phyloP scores from a whole-genome alignment of 2,329 filamentous ascomycete genomes.

The Talaromyces amestolkiae region DNA sequence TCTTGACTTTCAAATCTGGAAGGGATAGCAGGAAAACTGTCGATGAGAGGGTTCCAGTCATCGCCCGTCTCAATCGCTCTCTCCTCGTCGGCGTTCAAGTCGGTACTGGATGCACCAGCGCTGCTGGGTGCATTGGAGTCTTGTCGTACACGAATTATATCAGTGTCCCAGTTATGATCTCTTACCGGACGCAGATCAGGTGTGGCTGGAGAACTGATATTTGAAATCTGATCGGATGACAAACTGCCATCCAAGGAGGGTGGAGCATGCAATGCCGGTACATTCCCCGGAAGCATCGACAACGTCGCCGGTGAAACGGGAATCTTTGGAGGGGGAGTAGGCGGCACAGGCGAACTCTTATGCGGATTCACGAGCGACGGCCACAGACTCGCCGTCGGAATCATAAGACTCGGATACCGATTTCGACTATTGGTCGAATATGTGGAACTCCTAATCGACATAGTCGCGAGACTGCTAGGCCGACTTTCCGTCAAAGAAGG shows the following conservation, averaged over 20 bases:
- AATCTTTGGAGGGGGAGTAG: conserved; percentile 56
- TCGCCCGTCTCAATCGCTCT: conserved; percentile 43
- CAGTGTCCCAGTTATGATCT: conserved; percentile 60
- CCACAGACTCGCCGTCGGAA: conserved; percentile 57
- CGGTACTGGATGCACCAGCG: conserved; percentile 26
- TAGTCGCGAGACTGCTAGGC: conserved; percentile 49
- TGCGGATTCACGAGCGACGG: conserved; percentile 55
- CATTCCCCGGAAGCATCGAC: conserved; percentile 66
- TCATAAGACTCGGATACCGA: conserved; percentile 58
- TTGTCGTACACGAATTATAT: conserved; percentile 34
- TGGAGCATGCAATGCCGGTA: conserved; percentile 74
- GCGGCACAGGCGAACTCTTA: conserved; percentile 47
- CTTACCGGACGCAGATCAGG: conserved; percentile 64
- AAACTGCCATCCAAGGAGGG: conserved; percentile 88
- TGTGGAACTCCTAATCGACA: conserved; percentile 39
- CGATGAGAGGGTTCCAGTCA: conserved; percentile 59
- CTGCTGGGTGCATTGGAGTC: conserved; percentile 33
- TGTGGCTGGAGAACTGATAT: conserved; percentile 79
- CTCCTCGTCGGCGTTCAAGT: conserved; percentile 32
- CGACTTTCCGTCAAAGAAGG: conserved; percentile 50
- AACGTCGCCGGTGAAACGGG: conserved; percentile 74
- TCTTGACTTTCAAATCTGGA: conserved; percentile 24
- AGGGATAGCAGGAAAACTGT: conserved; percentile 42
- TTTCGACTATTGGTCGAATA: conserved; percentile 42
- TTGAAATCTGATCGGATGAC: conserved; percentile 81